A percentile compares a stretch with the other conserved stretches of the same genome.
Evolutionary conservation across 345 rosid species (phyloP).

Genomic region (Bretschneidera sinensis): DNA sequence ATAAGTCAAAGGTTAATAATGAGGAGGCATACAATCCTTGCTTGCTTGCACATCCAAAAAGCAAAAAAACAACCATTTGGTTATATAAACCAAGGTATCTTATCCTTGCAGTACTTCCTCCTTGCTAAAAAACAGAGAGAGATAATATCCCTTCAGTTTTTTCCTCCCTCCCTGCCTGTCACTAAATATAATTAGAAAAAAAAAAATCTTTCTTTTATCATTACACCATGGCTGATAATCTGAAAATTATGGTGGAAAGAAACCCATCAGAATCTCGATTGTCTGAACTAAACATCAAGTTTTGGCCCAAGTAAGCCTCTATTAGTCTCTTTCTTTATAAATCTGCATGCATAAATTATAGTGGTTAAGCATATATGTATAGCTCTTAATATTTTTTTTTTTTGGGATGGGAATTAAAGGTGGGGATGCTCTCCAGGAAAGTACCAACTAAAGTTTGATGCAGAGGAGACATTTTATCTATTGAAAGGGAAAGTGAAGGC

Average conservation of each 20-base stretch:
- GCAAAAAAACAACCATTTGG: no score
- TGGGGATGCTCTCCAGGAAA: slow-evolving; percentile 94
- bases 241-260: slow-evolving; percentile 56
- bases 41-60: no score
- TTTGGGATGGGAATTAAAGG: slow-evolving; percentile 21
- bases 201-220: neutral
- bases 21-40: no score
- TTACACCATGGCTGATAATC: slow-evolving; percentile 34
- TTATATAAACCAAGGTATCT: no score
- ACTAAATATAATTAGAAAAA: neutral
- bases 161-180: no score
- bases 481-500: slow-evolving; percentile 78
- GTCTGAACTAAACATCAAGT: slow-evolving; percentile 72
- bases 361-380: neutral
- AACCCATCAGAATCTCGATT: slow-evolving; percentile 68
- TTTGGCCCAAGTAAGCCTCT: slow-evolving; percentile 84
- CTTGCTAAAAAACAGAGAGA: no score
- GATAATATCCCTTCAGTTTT: no score
- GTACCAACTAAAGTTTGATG: slow-evolving; percentile 75
- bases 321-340: neutral
- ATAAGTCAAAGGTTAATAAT: slow-evolving; percentile 16
- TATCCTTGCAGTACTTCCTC: no score
- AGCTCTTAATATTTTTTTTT: neutral
- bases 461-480: slow-evolving; percentile 83
- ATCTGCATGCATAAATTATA: neutral